Conservation (phyloP, 108 stramenopile species). For the Hondaea fermentalgiana region DNA sequence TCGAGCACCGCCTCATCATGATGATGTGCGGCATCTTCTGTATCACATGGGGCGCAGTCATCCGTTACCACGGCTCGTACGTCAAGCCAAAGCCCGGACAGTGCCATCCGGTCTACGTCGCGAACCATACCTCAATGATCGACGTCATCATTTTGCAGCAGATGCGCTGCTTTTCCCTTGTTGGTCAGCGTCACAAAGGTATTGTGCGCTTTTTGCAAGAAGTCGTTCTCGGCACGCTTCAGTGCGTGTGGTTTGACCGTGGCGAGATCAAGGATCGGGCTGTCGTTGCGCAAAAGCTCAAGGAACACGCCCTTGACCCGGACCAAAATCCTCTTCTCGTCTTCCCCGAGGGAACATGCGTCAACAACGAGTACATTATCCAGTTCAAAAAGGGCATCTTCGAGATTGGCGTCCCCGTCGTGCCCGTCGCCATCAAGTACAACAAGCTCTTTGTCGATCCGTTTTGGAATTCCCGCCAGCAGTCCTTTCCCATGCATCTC, state of each 20-base stretch:
- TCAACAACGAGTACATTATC: conserved; percentile 27
- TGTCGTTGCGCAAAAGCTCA: background rate
- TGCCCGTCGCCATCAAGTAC: conserved; percentile 31
- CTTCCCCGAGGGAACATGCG: conserved; percentile 30
- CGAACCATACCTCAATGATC: conserved; percentile 27
- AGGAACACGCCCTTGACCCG: conserved; percentile 20
- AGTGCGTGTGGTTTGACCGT: conserved; percentile 27
- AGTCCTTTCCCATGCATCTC: conserved; percentile 10
- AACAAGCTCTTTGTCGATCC: conserved; percentile 29
- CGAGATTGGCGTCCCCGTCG: conserved; percentile 22
- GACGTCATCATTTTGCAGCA: conserved; percentile 29
- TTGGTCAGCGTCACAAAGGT: conserved; percentile 21
- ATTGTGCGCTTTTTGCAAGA: conserved; percentile 23
- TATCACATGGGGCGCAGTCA: conserved; percentile 10
- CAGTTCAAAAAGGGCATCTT: conserved; percentile 24
- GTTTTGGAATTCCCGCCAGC: conserved; percentile 20
- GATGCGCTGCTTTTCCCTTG: conserved; percentile 5
- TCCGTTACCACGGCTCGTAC: conserved; percentile 19
- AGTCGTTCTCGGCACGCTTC: background rate
- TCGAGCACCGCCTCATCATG: background rate
- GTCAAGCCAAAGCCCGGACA: conserved; percentile 9
- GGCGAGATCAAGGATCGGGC: background rate
- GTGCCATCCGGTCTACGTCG: conserved; percentile 21
- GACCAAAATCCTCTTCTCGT: conserved; percentile 6
- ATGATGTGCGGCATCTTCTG: conserved; percentile 23